Conservation (phyloP, 139 green algal species). For the Mesotaenium endlicherianum region DNA sequence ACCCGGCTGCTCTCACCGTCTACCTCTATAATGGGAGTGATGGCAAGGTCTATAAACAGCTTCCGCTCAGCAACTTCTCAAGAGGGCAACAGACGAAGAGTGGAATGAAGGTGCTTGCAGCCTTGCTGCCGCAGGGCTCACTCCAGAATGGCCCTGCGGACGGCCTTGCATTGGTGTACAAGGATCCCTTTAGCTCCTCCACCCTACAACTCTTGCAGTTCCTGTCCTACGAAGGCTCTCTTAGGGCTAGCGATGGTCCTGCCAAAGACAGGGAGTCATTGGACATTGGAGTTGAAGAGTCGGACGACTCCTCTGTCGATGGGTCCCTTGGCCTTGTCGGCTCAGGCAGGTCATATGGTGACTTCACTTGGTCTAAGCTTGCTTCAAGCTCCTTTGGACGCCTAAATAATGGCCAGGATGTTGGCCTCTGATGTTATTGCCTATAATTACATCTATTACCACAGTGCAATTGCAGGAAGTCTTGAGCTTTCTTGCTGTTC, state of each 20-base stretch:
- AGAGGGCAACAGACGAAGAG: neutral
- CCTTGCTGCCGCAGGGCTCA: neutral
- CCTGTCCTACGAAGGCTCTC: constrained; percentile 29
- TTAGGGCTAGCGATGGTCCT: neutral
- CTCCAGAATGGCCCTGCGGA: constrained; percentile 36
- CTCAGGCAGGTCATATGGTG: neutral
- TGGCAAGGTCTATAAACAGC: neutral
- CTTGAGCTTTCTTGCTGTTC: too few species aligned
- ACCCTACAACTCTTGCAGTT: constrained; percentile 38
- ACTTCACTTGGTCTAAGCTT: neutral
- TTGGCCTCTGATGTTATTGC: too few species aligned
- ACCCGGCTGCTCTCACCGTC: neutral
- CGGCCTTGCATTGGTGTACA: constrained; percentile 8
- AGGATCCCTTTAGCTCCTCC: neutral
- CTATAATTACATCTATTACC: too few species aligned
- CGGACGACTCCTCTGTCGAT: neutral
- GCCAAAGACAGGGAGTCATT: constrained; percentile 8
- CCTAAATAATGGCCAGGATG: neutral
- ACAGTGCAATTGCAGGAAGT: too few species aligned
- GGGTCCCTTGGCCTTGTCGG: constrained; percentile 1
- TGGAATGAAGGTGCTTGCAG: neutral
- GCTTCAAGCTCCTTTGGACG: neutral
- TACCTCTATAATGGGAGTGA: constrained; percentile 42
- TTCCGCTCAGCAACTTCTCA: neutral
- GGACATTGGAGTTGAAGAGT: constrained; percentile 33